Percentiles rank a stretch among this genome's conserved stretches.
phyloP scores from a whole-genome alignment of 345 rosid species.

The Dimocarpus longan region DNA sequence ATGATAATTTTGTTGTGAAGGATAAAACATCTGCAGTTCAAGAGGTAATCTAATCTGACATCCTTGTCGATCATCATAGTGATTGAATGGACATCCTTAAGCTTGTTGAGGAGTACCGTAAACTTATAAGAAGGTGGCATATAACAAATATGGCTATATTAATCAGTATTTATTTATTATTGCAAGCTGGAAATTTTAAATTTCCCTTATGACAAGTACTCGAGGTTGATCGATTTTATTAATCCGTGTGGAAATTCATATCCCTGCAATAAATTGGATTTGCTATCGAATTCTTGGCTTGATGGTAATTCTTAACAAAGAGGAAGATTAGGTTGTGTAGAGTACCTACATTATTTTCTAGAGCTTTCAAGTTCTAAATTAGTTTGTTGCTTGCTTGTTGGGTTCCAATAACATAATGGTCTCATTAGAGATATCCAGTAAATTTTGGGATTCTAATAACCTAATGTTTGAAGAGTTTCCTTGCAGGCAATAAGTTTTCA shows the following conservation, averaged over 20 bases:
- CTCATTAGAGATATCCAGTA: too few species aligned
- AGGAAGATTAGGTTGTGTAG: background rate
- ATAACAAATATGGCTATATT: background rate
- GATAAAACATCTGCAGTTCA: conserved; percentile 48
- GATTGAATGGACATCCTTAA: background rate
- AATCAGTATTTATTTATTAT: background rate
- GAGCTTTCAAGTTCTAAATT: background rate
- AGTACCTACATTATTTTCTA: background rate
- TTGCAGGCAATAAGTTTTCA: background rate
- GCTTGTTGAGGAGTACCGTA: background rate
- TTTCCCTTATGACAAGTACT: background rate
- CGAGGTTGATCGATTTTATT: background rate
- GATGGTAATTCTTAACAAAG: background rate
- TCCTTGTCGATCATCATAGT: background rate
- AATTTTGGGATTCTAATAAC: too few species aligned
- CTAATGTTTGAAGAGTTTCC: too few species aligned
- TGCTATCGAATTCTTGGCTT: background rate
- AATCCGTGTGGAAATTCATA: background rate
- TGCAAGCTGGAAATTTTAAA: background rate
- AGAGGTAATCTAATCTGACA: conserved; percentile 49
- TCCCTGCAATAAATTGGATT: background rate
- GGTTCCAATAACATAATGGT: background rate
- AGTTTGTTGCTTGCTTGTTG: too few species aligned
- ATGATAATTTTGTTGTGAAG: conserved; percentile 67
- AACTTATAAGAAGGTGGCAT: background rate